These are phyloP conservation scores for Hypsizygus marmoreus DNA, from an alignment of 768 basidiomycete genomes.

Conservation along the genomic window DNA sequence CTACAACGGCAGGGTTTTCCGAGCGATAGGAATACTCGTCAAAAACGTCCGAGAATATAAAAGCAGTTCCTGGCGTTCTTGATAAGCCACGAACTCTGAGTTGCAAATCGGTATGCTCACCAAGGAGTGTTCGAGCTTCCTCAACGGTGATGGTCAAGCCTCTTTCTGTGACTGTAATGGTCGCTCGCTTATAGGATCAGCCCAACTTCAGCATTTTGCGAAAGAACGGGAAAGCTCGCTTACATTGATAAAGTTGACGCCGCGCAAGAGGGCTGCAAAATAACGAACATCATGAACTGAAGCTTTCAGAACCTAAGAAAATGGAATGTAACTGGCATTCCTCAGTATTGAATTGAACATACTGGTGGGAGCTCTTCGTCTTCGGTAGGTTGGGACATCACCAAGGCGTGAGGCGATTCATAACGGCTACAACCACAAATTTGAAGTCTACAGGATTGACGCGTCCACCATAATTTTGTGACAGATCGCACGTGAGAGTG, in stretches of 20 bases:
- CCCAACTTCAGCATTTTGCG: no score
- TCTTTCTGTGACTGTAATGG: conserved; percentile 63
- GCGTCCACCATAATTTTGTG: no score
- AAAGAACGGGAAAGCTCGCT: conserved; percentile 24
- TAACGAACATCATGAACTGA: conserved; percentile 83
- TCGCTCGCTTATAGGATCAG: conserved; percentile 58
- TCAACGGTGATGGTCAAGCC: conserved; percentile 84
- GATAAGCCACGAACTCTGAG: background rate
- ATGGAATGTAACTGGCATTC: background rate
- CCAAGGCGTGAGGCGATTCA: no score
- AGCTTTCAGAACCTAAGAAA: conserved; percentile 55
- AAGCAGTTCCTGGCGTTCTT: conserved; percentile 70
- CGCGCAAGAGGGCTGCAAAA: conserved; percentile 75
- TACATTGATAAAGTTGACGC: conserved; percentile 81
- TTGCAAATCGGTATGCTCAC: conserved; percentile 35
- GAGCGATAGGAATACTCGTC: conserved; percentile 73
- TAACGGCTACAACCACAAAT: no score
- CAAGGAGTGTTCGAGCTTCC: conserved; percentile 79
- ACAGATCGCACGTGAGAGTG: no score
- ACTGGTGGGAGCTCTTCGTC: conserved; percentile 11
- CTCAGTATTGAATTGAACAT: background rate
- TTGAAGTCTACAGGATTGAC: no score
- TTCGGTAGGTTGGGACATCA: conserved; percentile 5
- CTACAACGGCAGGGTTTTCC: conserved; percentile 26
- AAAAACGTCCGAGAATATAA: conserved; percentile 76